Evolutionary conservation across 2,329 filamentous ascomycete species (phyloP).

Genomic region (Endothia cerciana): DNA sequence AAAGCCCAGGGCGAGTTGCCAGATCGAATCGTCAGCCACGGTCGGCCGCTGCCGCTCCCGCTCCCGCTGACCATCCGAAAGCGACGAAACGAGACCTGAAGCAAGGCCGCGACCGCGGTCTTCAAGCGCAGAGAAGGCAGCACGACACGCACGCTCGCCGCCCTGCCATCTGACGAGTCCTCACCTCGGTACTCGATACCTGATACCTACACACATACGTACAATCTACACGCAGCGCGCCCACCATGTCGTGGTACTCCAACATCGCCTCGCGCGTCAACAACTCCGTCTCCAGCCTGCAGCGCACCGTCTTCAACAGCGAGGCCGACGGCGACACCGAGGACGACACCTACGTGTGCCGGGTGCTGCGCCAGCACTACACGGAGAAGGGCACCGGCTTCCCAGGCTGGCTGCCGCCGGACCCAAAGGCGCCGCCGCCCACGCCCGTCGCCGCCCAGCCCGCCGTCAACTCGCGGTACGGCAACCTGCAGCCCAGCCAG

Average conservation of each 20-base stretch:
- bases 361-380: constrained; percentile 92
- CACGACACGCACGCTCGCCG: background rate
- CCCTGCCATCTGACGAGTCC: background rate
- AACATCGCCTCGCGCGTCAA: constrained; percentile 70
- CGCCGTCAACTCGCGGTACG: constrained; percentile 57
- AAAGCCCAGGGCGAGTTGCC: background rate
- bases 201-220: constrained; percentile 1
- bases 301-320: constrained; percentile 50
- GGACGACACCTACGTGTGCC: constrained; percentile 93
- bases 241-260: constrained; percentile 77
- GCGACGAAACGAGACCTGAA: constrained; percentile 18
- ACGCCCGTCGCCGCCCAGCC: constrained; percentile 52
- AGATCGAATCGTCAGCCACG: background rate
- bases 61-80: constrained; percentile 13
- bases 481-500: constrained; percentile 40
- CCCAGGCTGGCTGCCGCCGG: constrained; percentile 85
- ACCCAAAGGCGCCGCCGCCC: constrained; percentile 74
- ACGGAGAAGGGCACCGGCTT: constrained; percentile 80
- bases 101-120: constrained; percentile 6
- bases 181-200: background rate
- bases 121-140: constrained; percentile 7
- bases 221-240: background rate
- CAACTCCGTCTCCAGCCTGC: constrained; percentile 68
- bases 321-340: constrained; percentile 74
- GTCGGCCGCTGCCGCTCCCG: background rate